Conservation (phyloP, 2,329 filamentous ascomycete species). For the Gaeumannomyces sp. region DNA sequence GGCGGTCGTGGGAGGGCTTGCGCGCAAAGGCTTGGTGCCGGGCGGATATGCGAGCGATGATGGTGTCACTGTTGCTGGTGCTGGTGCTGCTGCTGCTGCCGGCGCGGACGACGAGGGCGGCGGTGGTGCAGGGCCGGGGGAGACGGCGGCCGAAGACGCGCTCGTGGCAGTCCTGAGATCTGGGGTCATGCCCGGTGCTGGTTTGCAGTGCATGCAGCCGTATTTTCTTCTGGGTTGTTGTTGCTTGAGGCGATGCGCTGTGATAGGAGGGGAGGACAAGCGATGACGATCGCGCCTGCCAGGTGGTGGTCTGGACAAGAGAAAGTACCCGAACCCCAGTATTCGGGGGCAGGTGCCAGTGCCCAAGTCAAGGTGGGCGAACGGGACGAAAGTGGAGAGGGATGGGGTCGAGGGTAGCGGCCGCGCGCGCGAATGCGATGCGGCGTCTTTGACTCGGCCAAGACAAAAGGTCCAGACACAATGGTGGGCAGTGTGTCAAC, state of each 20-base stretch:
- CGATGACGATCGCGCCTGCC: slow-evolving; percentile 21
- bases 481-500: too few relatives aligned
- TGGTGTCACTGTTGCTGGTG: neutral
- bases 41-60: too few relatives aligned
- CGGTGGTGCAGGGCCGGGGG: too few relatives aligned
- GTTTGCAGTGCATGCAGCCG: slow-evolving; percentile 26
- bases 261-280: slow-evolving; percentile 3
- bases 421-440: too few relatives aligned
- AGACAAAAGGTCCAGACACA: neutral
- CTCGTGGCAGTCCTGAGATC: too few relatives aligned
- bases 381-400: slow-evolving; percentile 4
- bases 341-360: slow-evolving; percentile 1
- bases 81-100: neutral
- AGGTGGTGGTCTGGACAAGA: neutral
- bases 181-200: slow-evolving; percentile 24
- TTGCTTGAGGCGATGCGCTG: neutral
- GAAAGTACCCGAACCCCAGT: slow-evolving; percentile 4
- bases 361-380: neutral
- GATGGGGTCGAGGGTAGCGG: slow-evolving; percentile 1
- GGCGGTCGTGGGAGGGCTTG: slow-evolving; percentile 12
- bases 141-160: too few relatives aligned
- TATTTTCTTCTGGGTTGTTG: neutral
- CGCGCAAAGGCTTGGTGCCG: too few relatives aligned
- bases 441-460: slow-evolving; percentile 3
- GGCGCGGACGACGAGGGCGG: slow-evolving; percentile 2